phyloP scores from a whole-genome alignment of 768 basidiomycete species.

The Pisolithus marmoratus region DNA sequence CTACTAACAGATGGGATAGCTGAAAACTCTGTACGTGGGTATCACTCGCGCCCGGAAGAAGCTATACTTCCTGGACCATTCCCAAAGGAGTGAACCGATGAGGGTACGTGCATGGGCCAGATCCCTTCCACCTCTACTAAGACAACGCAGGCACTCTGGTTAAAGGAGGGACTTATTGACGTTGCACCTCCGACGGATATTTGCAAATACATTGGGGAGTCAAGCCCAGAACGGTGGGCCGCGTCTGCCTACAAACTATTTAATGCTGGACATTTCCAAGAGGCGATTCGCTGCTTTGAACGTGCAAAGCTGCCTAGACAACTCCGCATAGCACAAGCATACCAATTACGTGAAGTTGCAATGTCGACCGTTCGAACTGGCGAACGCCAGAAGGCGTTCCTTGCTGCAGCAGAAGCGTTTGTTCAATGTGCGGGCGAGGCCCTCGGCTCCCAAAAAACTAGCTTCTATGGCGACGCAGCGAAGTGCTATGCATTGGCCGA shows the following conservation, averaged over 20 bases:
- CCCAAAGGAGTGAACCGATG: constrained; percentile 51
- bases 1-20: constrained; percentile 27
- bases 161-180: constrained; percentile 37
- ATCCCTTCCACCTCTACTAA: constrained; percentile 29
- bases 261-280: constrained; percentile 34
- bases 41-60: constrained; percentile 65
- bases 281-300: constrained; percentile 51
- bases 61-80: constrained; percentile 64
- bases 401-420: constrained; percentile 47
- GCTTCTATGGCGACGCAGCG: constrained; percentile 39
- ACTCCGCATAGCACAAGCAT: constrained; percentile 45
- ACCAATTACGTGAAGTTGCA: constrained; percentile 49
- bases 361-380: constrained; percentile 24
- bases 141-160: constrained; percentile 45
- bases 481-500: constrained; percentile 41
- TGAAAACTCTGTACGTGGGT: constrained; percentile 67
- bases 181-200: constrained; percentile 44
- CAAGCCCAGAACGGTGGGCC: constrained; percentile 43
- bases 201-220: constrained; percentile 48
- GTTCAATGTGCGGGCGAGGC: constrained; percentile 32
- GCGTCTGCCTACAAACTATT: constrained; percentile 36
- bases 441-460: constrained; percentile 20
- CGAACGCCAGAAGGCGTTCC: constrained; percentile 33
- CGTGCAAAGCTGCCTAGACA: constrained; percentile 40
- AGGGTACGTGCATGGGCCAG: constrained; percentile 30